Evolutionary conservation across 306 rosid species (phyloP).

Genomic region (Vigna mungo): DNA sequence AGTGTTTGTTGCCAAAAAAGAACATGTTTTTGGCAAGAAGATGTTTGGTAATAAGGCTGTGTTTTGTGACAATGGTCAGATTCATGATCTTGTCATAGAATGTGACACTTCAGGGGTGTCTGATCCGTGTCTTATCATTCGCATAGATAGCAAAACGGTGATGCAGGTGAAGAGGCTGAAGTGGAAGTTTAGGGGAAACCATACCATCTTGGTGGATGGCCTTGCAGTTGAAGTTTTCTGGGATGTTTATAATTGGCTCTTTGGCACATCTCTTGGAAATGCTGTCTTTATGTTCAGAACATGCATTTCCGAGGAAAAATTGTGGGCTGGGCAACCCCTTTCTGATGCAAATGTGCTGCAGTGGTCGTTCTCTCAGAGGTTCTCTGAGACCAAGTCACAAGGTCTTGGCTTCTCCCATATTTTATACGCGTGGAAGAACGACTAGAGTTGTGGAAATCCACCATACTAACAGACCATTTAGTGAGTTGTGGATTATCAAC

Average conservation of each 20-base stretch:
- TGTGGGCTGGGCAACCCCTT: constrained; percentile 67
- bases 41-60: constrained; percentile 75
- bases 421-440: constrained; percentile 95
- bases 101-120: constrained; percentile 69
- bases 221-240: constrained; percentile 88
- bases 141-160: constrained; percentile 82
- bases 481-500: constrained; percentile 66
- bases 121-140: constrained; percentile 75
- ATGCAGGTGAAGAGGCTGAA: constrained; percentile 91
- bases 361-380: constrained; percentile 90
- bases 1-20: constrained; percentile 83
- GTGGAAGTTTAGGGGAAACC: constrained; percentile 97
- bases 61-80: constrained; percentile 81
- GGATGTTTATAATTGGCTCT: constrained; percentile 98
- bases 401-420: constrained; percentile 80
- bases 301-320: constrained; percentile 74
- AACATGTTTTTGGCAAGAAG: constrained; percentile 87
- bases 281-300: constrained; percentile 98
- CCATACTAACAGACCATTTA: constrained; percentile 64
- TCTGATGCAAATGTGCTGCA: constrained; percentile 73
- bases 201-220: constrained; percentile 87
- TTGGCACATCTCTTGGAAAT: constrained; percentile 73
- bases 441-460: constrained; percentile 53
- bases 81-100: constrained; percentile 90
- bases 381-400: constrained; percentile 74